These are phyloP conservation scores for Penicillium sumatraense DNA, from an alignment of 2,329 filamentous ascomycete species.

Conservation along the genomic window DNA sequence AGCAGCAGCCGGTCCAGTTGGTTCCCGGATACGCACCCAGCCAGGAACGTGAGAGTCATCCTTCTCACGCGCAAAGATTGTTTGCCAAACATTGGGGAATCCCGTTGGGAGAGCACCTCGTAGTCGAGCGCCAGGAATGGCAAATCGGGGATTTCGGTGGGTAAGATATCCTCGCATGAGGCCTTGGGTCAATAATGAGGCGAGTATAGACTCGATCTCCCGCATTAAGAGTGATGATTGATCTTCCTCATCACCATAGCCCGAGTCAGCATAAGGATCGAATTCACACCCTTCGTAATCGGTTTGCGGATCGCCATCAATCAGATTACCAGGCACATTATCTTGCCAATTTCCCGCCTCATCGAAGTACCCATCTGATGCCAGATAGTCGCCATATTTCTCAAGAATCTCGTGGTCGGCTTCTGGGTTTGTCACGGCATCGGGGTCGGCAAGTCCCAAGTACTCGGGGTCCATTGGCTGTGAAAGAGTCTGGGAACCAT, in stretches of 20 bases:
- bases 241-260: constrained; percentile 23
- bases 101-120: constrained; percentile 48
- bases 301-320: constrained; percentile 33
- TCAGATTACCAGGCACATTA: constrained; percentile 27
- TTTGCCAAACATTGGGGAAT: constrained; percentile 76
- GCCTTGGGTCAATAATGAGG: constrained; percentile 77
- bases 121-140: constrained; percentile 71
- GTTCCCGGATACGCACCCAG: constrained; percentile 63
- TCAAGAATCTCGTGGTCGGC: constrained; percentile 21
- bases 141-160: constrained; percentile 75
- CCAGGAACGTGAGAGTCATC: constrained; percentile 71
- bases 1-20: constrained; percentile 25
- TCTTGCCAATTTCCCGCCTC: constrained; percentile 32
- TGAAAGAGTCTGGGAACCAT: constrained; percentile 37
- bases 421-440: constrained; percentile 5
- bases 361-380: constrained; percentile 41
- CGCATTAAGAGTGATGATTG: constrained; percentile 52
- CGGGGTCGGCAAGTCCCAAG: constrained; percentile 21
- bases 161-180: constrained; percentile 83
- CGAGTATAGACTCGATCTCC: constrained; percentile 77
- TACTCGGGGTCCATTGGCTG: constrained; percentile 41
- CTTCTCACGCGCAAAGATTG: constrained; percentile 65
- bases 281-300: constrained; percentile 52
- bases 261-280: constrained; percentile 60
- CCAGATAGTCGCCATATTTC: constrained; percentile 42